Conservation (phyloP, 2,329 filamentous ascomycete genomes). For the Ceratocystiopsis brevicomis region DNA sequence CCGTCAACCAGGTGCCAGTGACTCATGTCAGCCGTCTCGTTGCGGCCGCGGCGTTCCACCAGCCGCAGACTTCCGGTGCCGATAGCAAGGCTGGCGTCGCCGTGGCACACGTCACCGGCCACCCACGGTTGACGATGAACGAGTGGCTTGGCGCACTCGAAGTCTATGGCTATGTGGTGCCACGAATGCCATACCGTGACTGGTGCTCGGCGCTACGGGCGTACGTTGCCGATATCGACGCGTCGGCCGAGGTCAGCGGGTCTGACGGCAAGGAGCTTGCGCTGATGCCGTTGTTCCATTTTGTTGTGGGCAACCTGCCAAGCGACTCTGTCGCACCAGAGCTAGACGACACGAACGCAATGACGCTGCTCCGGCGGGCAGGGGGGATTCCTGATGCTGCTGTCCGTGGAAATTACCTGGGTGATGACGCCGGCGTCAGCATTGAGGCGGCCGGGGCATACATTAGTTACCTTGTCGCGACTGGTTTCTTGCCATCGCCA, state of each 20-base stretch:
- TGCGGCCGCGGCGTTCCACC: conserved; percentile 51
- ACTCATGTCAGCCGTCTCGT: conserved; percentile 68
- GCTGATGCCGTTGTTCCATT: conserved; percentile 56
- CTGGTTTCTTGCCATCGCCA: too few relatives aligned
- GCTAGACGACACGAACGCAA: conserved; percentile 54
- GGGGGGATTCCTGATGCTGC: too few relatives aligned
- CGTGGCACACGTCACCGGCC: conserved; percentile 62
- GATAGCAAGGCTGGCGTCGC: conserved; percentile 21
- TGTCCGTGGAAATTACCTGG: too few relatives aligned
- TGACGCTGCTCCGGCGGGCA: conserved; percentile 28
- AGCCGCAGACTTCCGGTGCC: not conserved
- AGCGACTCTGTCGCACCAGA: conserved; percentile 51
- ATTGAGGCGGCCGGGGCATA: too few relatives aligned
- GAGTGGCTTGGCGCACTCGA: conserved; percentile 54
- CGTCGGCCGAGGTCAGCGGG: conserved; percentile 41
- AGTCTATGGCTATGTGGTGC: conserved; percentile 53
- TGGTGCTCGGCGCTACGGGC: conserved; percentile 51
- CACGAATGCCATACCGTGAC: conserved; percentile 44
- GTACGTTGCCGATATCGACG: conserved; percentile 42
- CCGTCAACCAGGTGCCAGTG: conserved; percentile 78
- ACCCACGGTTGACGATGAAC: conserved; percentile 61
- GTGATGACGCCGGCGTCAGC: too few relatives aligned
- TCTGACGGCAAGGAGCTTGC: conserved; percentile 19
- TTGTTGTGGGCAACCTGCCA: conserved; percentile 52
- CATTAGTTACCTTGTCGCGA: too few relatives aligned